These are phyloP conservation scores for Cercospora berteroae DNA, from an alignment of 2,329 filamentous ascomycete species.

Conservation along the genomic window DNA sequence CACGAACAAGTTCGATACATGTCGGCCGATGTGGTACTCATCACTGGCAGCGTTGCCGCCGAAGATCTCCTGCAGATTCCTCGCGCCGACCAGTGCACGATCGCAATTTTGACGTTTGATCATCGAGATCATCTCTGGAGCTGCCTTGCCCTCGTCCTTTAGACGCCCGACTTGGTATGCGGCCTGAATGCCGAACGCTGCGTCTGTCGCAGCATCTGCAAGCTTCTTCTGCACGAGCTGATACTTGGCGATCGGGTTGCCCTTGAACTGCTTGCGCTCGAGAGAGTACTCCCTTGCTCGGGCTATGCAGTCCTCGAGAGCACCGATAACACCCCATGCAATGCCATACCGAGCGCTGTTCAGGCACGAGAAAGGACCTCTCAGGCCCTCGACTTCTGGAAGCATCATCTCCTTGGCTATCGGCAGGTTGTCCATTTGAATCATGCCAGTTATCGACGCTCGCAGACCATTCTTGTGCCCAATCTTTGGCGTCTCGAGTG, in stretches of 20 bases:
- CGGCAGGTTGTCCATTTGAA: constrained; percentile 86
- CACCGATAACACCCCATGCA: constrained; percentile 88
- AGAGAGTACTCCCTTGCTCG: constrained; percentile 83
- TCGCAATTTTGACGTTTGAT: constrained; percentile 98
- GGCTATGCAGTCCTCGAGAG: constrained; percentile 84
- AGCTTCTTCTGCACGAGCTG: constrained; percentile 98
- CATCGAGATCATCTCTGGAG: constrained; percentile 95
- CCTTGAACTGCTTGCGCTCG: constrained; percentile 93
- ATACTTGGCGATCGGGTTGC: constrained; percentile 91
- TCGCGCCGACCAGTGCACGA: constrained; percentile 73
- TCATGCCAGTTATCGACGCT: constrained; percentile 96
- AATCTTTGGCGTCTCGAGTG: constrained; percentile 84
- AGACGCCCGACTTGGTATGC: constrained; percentile 86
- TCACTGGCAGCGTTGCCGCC: constrained; percentile 98
- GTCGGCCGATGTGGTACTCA: constrained; percentile 90
- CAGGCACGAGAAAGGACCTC: constrained; percentile 87
- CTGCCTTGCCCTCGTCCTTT: constrained; percentile 84
- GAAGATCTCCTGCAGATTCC: constrained; percentile 89
- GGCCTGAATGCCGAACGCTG: constrained; percentile 85
- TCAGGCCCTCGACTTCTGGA: constrained; percentile 79
- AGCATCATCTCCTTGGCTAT: constrained; percentile 93
- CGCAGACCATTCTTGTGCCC: constrained; percentile 94
- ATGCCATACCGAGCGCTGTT: constrained; percentile 94
- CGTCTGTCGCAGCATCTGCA: constrained; percentile 86
- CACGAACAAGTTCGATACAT: constrained; percentile 94